Base-by-base conservation (phyloP, 2,329 filamentous ascomycete species). In the Davidsoniella australis region DNA sequence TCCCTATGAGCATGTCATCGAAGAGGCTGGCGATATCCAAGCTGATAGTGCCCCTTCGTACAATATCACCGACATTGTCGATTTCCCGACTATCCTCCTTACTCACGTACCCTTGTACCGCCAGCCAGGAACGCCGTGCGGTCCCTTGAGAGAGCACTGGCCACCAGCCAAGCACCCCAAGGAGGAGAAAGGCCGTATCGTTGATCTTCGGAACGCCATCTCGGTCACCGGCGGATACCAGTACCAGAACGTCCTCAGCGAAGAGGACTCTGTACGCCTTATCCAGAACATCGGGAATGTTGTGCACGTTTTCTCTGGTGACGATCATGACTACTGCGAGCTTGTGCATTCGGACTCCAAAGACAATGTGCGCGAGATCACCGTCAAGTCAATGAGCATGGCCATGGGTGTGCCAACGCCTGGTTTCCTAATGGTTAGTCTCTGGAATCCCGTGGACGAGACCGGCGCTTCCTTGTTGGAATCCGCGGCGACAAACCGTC, bases 251-350 rank as follows among this genome's bases (percentile, higher is more conserved):
- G 89, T 95, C 2, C 75, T 98, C 23, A 82, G 75, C 46, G 76
- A 81, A 45, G 71, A 76, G 2, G 78, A 95, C 56, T 91, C 88
- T 0, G 71, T 78, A 42, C 78, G 80, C 47, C 68, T 98, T 37
- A 68, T 94, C 40, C 73, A 80, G 53, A 84, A 80, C 55, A 71
- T 94, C 33, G 87, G 86, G 33, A 85, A 91, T 54, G 76, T 96
- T 10, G 72, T 77, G 2, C 82, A 91, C 55, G 82, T 88, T 41
- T 98, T 96, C 60, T 94, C 87, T 0, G 91, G 91, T 9, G 91
- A 98, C 58, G 91, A 98, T 60, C 91, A 98, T 66, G 91, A 98
- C 66, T 95, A 96, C 66, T 98, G 91, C 65, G 88, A 94, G 59
- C 67, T 96, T 5, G 72, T 80, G 0, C 91, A 98, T 63, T 76